Base-by-base conservation (phyloP, 345 rosid species). In the Acer campestre region DNA sequence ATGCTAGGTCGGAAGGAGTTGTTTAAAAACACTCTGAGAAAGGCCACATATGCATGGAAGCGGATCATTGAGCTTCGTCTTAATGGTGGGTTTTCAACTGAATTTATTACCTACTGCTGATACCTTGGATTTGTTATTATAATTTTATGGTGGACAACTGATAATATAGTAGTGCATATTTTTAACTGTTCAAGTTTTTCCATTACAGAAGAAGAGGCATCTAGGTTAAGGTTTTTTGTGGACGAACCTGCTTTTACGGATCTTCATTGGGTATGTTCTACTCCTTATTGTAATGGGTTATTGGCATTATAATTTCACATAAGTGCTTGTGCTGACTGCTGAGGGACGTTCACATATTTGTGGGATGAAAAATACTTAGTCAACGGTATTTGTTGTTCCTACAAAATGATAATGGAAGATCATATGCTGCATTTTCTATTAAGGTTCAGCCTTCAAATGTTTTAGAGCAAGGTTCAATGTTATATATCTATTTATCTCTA, bases 1-100 rank as follows among this genome's bases (percentile, higher is more conserved):
- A 58, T 82, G 90, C 78, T 94, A 61, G 73, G 84, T 68, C 90
- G 99, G 93, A 94, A 94, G 83, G 99, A 94, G n/a, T 82, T 97
- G 86, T 94, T 94, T 83, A 94, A 91, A 78, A 93, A 87, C 76
- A 94, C 98, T 42, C 76, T 94, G 85, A 89, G 86, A 59, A 97
- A 97, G 85, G 87, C 91, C n/a, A 89, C 92, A 74, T 80, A 97
- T 86, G 98, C 98, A 0, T 97, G 92, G 92, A 97, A 88, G 78
- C 83, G 94, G 80, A 90, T 93, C 75, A 77, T 77, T 68, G 99
- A 97, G 85, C 98, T 94, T 80, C 93, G 90, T 70, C 97, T 97
- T 75, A 73, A 78, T 73, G 98, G 99, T 97, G 74, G 51, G 70
- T 67, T 56, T 80, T 69, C 5, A 14, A 38, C 49, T 71, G 25